Evolutionary conservation across 2,329 filamentous ascomycete species (phyloP).

Genomic region (Cytospora piceicola): DNA sequence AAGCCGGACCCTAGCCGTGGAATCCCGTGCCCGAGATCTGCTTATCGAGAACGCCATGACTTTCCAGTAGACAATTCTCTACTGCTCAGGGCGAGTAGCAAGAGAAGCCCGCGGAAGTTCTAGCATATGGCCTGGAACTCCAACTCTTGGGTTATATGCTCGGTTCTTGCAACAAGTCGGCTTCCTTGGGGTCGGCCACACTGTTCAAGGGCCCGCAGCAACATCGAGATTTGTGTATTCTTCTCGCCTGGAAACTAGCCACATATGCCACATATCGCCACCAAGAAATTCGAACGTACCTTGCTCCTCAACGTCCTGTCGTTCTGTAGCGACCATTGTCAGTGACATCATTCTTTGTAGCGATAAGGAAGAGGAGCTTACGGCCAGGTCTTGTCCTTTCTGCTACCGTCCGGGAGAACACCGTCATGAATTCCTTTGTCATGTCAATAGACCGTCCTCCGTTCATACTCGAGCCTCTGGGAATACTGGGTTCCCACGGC

Average conservation of each 20-base stretch:
- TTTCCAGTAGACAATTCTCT: neutral
- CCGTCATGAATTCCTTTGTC: conserved; percentile 69
- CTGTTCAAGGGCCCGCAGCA: neutral
- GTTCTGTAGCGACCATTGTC: conserved; percentile 33
- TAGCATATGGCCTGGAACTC: neutral
- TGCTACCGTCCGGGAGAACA: conserved; percentile 86
- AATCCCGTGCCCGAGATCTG: neutral
- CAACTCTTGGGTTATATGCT: neutral
- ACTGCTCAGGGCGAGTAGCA: neutral
- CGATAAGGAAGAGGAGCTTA: conserved; percentile 11
- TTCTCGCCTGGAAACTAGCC: neutral
- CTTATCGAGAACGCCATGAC: neutral
- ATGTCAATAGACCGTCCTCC: conserved; percentile 47
- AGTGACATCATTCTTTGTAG: neutral
- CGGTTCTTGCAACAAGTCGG: neutral
- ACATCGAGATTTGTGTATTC: neutral
- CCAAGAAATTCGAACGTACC: conserved; percentile 47
- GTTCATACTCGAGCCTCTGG: conserved; percentile 30
- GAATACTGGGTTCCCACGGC: conserved; percentile 41
- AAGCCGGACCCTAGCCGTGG: neutral
- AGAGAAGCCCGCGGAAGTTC: neutral
- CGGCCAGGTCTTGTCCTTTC: conserved; percentile 64
- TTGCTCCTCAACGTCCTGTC: conserved; percentile 83
- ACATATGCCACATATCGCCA: neutral
- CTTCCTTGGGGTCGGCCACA: neutral